Evolutionary conservation across 257 asterid genomes (phyloP).

Genomic region (Rehmannia glutinosa): DNA sequence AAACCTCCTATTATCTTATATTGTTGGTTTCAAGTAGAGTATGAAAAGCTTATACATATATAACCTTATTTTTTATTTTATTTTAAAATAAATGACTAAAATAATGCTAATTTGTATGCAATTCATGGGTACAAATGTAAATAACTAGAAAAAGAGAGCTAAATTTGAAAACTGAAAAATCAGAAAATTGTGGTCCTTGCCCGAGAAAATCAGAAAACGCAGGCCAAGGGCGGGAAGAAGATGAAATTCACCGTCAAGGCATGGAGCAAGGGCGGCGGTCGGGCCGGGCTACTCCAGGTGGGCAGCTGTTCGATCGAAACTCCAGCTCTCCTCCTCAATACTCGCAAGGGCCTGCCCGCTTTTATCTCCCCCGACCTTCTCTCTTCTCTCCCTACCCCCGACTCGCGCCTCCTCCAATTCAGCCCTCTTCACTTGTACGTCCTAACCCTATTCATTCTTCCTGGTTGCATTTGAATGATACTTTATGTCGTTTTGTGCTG

Average conservation of each 20-base stretch:
- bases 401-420: slow-evolving; percentile 68
- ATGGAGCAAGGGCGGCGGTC: slow-evolving; percentile 70
- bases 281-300: slow-evolving; percentile 65
- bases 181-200: not conserved
- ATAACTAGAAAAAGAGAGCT: not conserved
- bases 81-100: too few relatives aligned
- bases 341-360: slow-evolving; percentile 85
- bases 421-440: slow-evolving; percentile 85
- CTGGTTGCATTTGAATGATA: not conserved
- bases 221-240: slow-evolving; percentile 6
- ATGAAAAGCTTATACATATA: too few relatives aligned
- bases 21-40: too few relatives aligned
- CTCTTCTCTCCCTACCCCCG: slow-evolving; percentile 71
- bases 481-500: not conserved
- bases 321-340: slow-evolving; percentile 77
- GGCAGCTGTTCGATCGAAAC: slow-evolving; percentile 61
- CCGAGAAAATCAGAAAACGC: not conserved
- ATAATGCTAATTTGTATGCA: too few relatives aligned
- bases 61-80: too few relatives aligned
- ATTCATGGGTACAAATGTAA: not conserved
- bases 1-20: too few relatives aligned
- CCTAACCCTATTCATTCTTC: not conserved
- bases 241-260: slow-evolving; percentile 72
- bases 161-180: not conserved
- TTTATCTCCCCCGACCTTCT: slow-evolving; percentile 91